Evolutionary conservation across 257 asterid genomes (phyloP).

Genomic region (Solanum medicagineum): DNA sequence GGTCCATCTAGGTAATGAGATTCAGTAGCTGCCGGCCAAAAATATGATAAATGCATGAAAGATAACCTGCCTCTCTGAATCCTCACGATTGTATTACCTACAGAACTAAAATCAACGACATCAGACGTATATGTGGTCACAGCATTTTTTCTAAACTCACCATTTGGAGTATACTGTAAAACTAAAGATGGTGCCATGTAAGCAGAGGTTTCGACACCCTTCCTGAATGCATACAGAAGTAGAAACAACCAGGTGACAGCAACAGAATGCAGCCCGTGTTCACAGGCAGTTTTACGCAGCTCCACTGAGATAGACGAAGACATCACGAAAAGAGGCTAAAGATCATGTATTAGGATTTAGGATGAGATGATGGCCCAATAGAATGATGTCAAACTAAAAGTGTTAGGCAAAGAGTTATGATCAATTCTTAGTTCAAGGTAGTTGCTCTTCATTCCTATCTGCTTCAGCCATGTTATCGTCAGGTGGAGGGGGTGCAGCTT

Average conservation of each 20-base stretch:
- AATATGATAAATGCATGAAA: neutral
- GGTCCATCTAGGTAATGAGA: neutral
- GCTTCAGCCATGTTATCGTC: slow-evolving; percentile 43
- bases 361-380: neutral
- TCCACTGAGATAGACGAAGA: neutral
- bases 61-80: neutral
- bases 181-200: neutral
- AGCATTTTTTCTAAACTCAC: neutral
- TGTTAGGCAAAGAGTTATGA: neutral
- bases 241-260: neutral
- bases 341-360: neutral
- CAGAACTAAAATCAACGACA: neutral
- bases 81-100: neutral
- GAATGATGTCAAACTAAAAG: neutral
- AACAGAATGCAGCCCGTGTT: neutral
- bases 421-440: neutral
- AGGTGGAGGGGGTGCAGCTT: slow-evolving; percentile 20
- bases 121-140: neutral
- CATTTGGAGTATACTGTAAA: neutral
- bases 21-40: neutral
- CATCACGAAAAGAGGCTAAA: neutral
- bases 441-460: slow-evolving; percentile 32
- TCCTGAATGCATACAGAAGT: neutral
- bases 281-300: neutral
- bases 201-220: neutral